Evolutionary conservation across 495 filamentous ascomycete genomes (phyloP).

Genomic region (Penicillium crystallinum): DNA sequence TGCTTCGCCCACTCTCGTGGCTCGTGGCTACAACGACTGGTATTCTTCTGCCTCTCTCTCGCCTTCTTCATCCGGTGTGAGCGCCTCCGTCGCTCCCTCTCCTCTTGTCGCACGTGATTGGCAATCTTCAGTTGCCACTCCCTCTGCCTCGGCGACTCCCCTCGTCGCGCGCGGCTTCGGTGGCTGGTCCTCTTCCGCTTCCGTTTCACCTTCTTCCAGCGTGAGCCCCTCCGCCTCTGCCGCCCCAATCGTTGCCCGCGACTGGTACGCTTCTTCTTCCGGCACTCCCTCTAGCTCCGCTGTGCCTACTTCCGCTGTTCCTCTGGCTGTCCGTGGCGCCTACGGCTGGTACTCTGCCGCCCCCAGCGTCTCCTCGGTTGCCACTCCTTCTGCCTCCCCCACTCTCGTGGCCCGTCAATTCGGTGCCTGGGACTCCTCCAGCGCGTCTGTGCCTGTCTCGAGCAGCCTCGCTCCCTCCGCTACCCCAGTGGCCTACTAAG

Average conservation of each 20-base stretch:
- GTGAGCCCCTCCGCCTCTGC: neutral
- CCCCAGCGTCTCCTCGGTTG: neutral
- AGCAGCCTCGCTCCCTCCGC: slow-evolving; percentile 7
- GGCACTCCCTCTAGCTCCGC: slow-evolving; percentile 1
- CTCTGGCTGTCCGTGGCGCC: slow-evolving; percentile 4
- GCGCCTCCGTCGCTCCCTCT: neutral
- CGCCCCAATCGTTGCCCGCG: slow-evolving; percentile 1
- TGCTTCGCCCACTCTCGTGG: slow-evolving; percentile 1
- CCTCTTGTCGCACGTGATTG: slow-evolving; percentile 12
- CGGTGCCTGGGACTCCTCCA: slow-evolving; percentile 9
- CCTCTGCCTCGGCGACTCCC: neutral
- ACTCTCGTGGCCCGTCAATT: neutral
- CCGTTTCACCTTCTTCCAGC: slow-evolving; percentile 1
- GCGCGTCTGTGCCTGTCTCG: slow-evolving; percentile 6
- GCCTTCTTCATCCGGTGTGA: neutral
- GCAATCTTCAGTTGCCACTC: neutral
- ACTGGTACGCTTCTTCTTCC: neutral
- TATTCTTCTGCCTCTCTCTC: neutral
- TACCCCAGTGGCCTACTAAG: slow-evolving; percentile 9
- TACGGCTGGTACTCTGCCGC: slow-evolving; percentile 4
- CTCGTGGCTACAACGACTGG: slow-evolving; percentile 1
- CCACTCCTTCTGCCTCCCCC: slow-evolving; percentile 1
- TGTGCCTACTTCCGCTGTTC: slow-evolving; percentile 3
- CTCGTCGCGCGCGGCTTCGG: slow-evolving; percentile 3
- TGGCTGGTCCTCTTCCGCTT: neutral